Conservation (phyloP, 1,284 basidiomycete species). For the Cerrena zonata region DNA sequence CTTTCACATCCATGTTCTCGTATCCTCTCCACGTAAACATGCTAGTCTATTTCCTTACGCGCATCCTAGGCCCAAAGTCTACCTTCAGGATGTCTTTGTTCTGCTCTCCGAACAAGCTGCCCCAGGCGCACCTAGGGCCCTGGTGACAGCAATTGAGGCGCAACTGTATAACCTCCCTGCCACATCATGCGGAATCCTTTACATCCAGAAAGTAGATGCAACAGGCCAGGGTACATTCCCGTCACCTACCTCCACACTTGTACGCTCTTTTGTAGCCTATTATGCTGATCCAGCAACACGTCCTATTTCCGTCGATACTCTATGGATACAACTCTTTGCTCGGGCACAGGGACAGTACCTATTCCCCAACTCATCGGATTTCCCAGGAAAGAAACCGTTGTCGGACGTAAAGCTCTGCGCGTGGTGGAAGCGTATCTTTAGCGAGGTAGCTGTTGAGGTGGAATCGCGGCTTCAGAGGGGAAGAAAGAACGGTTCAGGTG, state of each 20-base stretch:
- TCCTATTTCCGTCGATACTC: constrained; percentile 45
- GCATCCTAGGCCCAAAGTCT: constrained; percentile 53
- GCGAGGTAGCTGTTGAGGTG: constrained; percentile 45
- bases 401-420: constrained; percentile 77
- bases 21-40: constrained; percentile 66
- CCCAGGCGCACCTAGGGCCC: constrained; percentile 44
- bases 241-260: constrained; percentile 65
- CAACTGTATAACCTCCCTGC: constrained; percentile 72
- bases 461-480: constrained; percentile 17
- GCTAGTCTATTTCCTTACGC: constrained; percentile 74
- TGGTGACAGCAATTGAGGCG: constrained; percentile 80
- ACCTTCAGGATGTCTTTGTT: constrained; percentile 71
- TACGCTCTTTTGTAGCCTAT: constrained; percentile 62
- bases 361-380: constrained; percentile 86
- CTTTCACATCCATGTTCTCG: constrained; percentile 71
- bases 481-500: constrained; percentile 9
- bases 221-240: constrained; percentile 68
- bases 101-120: constrained; percentile 58
- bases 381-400: constrained; percentile 68
- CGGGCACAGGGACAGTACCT: constrained; percentile 88
- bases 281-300: constrained; percentile 65
- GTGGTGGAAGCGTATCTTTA: constrained; percentile 86
- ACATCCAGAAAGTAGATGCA: constrained; percentile 91
- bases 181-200: constrained; percentile 71
- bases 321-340: constrained; percentile 89